These are phyloP conservation scores for Yarrowia deformans DNA, from an alignment of 805 yeast genomes.

Conservation along the genomic window DNA sequence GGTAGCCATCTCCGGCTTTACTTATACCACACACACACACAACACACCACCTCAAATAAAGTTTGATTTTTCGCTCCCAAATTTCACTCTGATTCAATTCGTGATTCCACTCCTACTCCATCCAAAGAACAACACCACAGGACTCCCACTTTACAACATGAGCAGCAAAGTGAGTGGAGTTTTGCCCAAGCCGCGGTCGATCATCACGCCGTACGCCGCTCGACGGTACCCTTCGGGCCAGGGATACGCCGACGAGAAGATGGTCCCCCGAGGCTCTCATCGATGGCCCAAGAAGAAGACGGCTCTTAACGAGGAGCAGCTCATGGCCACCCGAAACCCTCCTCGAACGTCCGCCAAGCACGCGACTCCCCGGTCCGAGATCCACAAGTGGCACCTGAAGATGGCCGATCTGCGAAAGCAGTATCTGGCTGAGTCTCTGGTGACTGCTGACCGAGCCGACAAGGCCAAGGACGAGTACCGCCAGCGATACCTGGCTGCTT, in stretches of 20 bases:
- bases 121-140: not conserved
- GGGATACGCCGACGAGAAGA: slow-evolving; percentile 30
- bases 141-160: not conserved
- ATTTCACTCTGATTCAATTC: slow-evolving; percentile 6
- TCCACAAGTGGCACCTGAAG: slow-evolving; percentile 30
- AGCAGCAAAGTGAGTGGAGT: slow-evolving; percentile 27
- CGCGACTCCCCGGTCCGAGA: slow-evolving; percentile 1
- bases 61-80: not conserved
- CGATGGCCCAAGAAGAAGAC: slow-evolving; percentile 9
- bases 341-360: slow-evolving; percentile 28
- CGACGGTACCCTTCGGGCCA: slow-evolving; percentile 1
- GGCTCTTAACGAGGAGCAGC: not conserved
- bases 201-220: slow-evolving; percentile 26
- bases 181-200: slow-evolving; percentile 37
- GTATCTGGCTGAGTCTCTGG: slow-evolving; percentile 15
- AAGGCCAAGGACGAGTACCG: slow-evolving; percentile 15
- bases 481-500: slow-evolving; percentile 1
- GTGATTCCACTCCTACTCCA: not conserved
- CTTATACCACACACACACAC: too few relatives aligned
- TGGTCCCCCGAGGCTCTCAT: slow-evolving; percentile 32
- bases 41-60: not conserved
- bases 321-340: not conserved
- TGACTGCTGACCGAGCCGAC: slow-evolving; percentile 12
- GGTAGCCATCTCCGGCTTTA: too few relatives aligned
- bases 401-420: slow-evolving; percentile 36